A percentile compares a stretch with the other conserved stretches of the same genome.
These are phyloP conservation scores for Kwoniella dendrophila DNA, from an alignment of 768 basidiomycete species.

Conservation along the genomic window DNA sequence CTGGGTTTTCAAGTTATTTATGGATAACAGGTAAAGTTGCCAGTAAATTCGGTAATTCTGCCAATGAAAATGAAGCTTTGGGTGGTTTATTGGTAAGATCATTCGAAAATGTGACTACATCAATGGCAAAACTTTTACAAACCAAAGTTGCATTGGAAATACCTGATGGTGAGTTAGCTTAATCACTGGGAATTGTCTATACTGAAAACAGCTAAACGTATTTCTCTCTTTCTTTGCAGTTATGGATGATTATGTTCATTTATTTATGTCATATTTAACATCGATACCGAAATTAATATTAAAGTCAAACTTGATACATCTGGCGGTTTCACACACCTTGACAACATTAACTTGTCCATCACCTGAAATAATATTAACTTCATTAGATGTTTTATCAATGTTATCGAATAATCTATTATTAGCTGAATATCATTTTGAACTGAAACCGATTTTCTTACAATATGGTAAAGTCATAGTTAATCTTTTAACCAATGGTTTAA, in stretches of 20 bases:
- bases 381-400: slow-evolving; percentile 76
- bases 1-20: slow-evolving; percentile 80
- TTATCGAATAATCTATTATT: slow-evolving; percentile 68
- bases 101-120: slow-evolving; percentile 75
- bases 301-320: slow-evolving; percentile 72
- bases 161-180: slow-evolving; percentile 77
- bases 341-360: slow-evolving; percentile 80
- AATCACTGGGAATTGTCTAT: no score
- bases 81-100: slow-evolving; percentile 65
- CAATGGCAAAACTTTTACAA: slow-evolving; percentile 69
- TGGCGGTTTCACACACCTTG: slow-evolving; percentile 75
- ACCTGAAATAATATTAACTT: slow-evolving; percentile 74
- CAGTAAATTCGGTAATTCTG: slow-evolving; percentile 72
- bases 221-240: slow-evolving; percentile 61
- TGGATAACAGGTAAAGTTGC: slow-evolving; percentile 92
- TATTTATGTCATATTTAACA: slow-evolving; percentile 70
- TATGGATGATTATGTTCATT: slow-evolving; percentile 88
- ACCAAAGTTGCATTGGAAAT: slow-evolving; percentile 70
- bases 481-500: slow-evolving; percentile 73
- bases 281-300: slow-evolving; percentile 75
- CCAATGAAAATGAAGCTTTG: slow-evolving; percentile 60
- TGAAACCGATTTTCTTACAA: slow-evolving; percentile 56
- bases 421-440: slow-evolving; percentile 58
- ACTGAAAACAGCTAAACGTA: no score
- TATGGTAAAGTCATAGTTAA: slow-evolving; percentile 70